Evolutionary conservation across 495 filamentous ascomycete species (phyloP).

Genomic region (Opeltia flavorubescens): DNA sequence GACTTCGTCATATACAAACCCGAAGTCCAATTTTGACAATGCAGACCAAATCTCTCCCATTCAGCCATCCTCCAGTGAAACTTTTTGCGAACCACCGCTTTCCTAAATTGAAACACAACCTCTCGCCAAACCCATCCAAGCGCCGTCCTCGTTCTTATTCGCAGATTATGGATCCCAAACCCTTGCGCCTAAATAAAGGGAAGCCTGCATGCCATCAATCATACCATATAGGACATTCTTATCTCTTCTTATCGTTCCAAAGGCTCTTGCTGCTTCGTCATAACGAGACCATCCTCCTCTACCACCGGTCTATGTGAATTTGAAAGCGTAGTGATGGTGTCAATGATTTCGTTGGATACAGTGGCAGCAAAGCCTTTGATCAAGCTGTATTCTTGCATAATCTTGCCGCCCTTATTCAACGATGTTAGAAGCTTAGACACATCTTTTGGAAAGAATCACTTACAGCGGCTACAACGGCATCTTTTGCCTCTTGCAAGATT

Average conservation of each 20-base stretch:
- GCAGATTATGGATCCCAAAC: no score
- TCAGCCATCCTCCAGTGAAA: no score
- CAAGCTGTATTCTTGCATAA: constrained; percentile 36
- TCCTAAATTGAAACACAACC: no score
- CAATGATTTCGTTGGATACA: constrained; percentile 50
- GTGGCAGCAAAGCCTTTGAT: constrained; percentile 69
- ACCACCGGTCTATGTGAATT: constrained; percentile 50
- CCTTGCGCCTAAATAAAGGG: no score
- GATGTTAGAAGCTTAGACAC: background rate
- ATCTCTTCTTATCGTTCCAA: background rate
- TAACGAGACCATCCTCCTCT: constrained; percentile 61
- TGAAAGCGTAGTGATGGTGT: constrained; percentile 53
- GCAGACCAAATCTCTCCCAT: no score
- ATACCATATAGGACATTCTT: no score
- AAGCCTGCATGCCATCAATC: no score
- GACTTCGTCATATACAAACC: no score
- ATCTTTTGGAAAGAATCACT: constrained; percentile 14
- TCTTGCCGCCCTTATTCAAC: constrained; percentile 22
- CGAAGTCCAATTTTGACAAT: no score
- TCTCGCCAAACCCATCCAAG: no score
- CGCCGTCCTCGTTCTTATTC: no score
- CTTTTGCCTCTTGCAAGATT: constrained; percentile 54
- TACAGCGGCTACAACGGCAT: constrained; percentile 53
- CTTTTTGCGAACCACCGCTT: no score
- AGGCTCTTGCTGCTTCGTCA: constrained; percentile 5